phyloP scores from a whole-genome alignment of 768 basidiomycete species.

The Collybia mongolica region DNA sequence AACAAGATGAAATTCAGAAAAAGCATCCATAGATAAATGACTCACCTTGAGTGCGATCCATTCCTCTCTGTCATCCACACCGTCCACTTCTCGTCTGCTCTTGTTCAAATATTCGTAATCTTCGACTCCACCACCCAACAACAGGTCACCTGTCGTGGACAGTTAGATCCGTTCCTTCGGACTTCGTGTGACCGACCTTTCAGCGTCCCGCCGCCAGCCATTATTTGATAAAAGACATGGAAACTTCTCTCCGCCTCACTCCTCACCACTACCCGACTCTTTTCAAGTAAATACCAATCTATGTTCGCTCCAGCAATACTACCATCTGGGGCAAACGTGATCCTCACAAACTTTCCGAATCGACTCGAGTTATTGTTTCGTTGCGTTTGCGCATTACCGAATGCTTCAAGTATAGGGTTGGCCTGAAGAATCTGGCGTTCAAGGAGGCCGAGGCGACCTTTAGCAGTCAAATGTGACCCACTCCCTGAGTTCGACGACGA shows the following conservation, averaged over 20 bases:
- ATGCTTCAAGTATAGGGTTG: slow-evolving; percentile 96
- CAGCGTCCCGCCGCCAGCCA: slow-evolving; percentile 71
- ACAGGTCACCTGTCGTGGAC: slow-evolving; percentile 53
- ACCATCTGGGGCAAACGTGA: slow-evolving; percentile 89
- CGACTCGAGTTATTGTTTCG: slow-evolving; percentile 98
- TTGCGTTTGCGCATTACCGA: slow-evolving; percentile 98
- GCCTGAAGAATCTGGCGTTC: slow-evolving; percentile 97
- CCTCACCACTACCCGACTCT: slow-evolving; percentile 89
- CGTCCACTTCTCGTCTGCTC: slow-evolving; percentile 89
- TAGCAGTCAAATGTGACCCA: slow-evolving; percentile 50
- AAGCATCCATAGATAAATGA: not conserved
- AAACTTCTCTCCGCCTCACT: slow-evolving; percentile 90
- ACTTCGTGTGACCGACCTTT: slow-evolving; percentile 49
- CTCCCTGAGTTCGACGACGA: slow-evolving; percentile 44
- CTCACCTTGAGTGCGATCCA: slow-evolving; percentile 78
- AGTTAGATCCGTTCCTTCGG: not conserved
- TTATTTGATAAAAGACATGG: slow-evolving; percentile 95
- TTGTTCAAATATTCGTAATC: slow-evolving; percentile 92
- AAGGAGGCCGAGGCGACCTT: slow-evolving; percentile 80
- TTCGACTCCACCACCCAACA: slow-evolving; percentile 71
- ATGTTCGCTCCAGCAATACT: slow-evolving; percentile 98
- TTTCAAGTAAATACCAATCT: slow-evolving; percentile 98
- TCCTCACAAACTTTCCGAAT: slow-evolving; percentile 97
- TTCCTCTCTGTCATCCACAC: slow-evolving; percentile 88
- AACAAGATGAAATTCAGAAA: not conserved